Evolutionary conservation across 352 stramenopile species (phyloP).

Genomic region (Globisporangium uncinulatum): DNA sequence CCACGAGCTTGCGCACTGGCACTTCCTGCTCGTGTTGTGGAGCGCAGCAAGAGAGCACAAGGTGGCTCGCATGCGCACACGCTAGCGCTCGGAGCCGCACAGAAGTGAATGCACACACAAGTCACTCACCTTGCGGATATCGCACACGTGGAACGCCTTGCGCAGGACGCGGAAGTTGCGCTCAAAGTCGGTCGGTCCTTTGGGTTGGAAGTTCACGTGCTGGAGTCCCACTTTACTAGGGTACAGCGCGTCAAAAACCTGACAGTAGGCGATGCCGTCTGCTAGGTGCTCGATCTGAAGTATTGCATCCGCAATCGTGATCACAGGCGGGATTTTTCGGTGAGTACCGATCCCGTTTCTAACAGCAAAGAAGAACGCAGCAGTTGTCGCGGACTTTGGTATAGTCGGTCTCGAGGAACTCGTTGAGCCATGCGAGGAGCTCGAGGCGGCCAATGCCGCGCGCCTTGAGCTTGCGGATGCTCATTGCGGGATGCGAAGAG

Average conservation of each 20-base stretch:
- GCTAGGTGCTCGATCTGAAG: slow-evolving; percentile 62
- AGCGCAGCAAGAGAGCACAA: not conserved
- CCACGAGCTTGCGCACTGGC: slow-evolving; percentile 52
- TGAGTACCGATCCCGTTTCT: not conserved
- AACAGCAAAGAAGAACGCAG: not conserved
- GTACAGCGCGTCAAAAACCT: slow-evolving; percentile 66
- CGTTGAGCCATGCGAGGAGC: slow-evolving; percentile 73
- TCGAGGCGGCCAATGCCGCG: slow-evolving; percentile 72
- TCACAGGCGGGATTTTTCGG: not conserved
- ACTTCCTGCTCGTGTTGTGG: slow-evolving; percentile 35
- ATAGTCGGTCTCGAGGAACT: slow-evolving; percentile 79
- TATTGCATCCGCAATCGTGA: no score
- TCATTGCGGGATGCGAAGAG: slow-evolving; percentile 28
- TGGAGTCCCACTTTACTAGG: slow-evolving; percentile 57
- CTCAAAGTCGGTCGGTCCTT: slow-evolving; percentile 46
- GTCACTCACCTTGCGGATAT: slow-evolving; percentile 50
- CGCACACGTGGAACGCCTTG: slow-evolving; percentile 48
- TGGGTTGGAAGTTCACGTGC: slow-evolving; percentile 55
- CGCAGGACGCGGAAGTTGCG: slow-evolving; percentile 57
- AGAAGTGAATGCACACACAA: not conserved
- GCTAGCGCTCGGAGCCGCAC: not conserved
- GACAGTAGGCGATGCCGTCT: slow-evolving; percentile 76
- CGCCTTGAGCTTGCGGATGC: slow-evolving; percentile 70
- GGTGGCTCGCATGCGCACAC: not conserved
- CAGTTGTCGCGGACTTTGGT: slow-evolving; percentile 37